phyloP scores from a whole-genome alignment of 495 filamentous ascomycete species.

The Staphylotrichum longicolle region DNA sequence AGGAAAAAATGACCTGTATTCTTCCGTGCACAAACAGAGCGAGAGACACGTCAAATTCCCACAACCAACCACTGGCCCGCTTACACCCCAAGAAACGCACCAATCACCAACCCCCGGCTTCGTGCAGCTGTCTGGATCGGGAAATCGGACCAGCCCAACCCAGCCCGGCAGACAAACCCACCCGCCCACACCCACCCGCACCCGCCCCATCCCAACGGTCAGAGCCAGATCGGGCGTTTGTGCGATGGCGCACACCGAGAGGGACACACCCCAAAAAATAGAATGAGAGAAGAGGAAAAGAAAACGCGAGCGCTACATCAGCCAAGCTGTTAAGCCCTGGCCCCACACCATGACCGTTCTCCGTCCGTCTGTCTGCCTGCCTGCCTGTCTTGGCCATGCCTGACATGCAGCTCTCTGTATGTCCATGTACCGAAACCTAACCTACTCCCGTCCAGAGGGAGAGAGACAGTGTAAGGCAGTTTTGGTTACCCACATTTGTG shows the following conservation, averaged over 20 bases:
- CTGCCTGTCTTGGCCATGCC: no score
- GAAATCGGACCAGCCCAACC: background rate
- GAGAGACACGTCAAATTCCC: no score
- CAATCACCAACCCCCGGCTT: slow-evolving; percentile 11
- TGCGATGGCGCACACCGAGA: background rate
- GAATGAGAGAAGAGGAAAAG: background rate
- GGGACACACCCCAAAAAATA: background rate
- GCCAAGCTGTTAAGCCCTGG: no score
- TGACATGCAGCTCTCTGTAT: no score
- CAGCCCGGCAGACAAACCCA: background rate
- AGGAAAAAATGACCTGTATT: background rate
- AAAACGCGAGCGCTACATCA: no score
- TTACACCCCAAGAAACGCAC: background rate
- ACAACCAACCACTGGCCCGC: background rate
- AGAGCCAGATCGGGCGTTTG: slow-evolving; percentile 6
- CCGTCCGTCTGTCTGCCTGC: no score
- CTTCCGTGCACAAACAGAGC: background rate
- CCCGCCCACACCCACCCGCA: no score
- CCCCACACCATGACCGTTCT: no score
- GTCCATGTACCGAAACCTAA: no score
- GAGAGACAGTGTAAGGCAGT: no score
- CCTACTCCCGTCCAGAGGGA: no score
- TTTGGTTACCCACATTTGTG: no score
- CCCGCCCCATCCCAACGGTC: background rate
- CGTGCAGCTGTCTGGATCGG: slow-evolving; percentile 13